Evolutionary conservation across 495 filamentous ascomycete species (phyloP), one percentile per base, ranked within the genome.

Genomic region (Aspergillus nidulans): DNA sequence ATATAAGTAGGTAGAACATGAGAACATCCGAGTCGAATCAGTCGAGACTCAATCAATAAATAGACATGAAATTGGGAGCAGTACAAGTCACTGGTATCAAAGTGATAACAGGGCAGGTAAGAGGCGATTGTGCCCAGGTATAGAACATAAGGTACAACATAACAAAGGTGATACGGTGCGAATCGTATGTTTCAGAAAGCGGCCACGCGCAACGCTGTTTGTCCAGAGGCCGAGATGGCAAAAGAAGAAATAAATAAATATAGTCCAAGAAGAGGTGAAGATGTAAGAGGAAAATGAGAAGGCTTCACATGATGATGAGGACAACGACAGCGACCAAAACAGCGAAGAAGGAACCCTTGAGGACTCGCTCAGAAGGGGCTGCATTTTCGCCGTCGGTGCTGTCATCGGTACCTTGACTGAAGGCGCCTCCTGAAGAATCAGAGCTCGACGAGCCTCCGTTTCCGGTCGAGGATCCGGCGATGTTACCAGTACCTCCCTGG

Each of bases 271-370:
- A 52, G 15, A 10, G 20, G 30, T 20, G 15, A 16, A 13, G 16
- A 32, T n/a, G 18, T 30, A 48, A 47, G 51, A 49, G 62, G 38
- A 57, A 60, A 49, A 62, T 60, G 51, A 39, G 30, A 28, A 39
- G 36, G 47, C 40, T 68, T 75, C 74, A 85, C 67, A 84, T 60
- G 52, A 77, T 74, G 47, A 84, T 67, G 59, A 81, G 65, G 53
- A 70, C 82, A 38, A 82, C 70, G 20, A 83, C 63, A 4, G 81
- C 81, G 36, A 83, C 75, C 42, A 84, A 54, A 32, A 79, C 79
- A 13, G 80, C 82, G 55, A 85, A 77, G 64, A 82, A 65, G 16
- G 81, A 82, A 32, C 80, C 76, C 38, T 70, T 63, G 54, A 82
- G 56, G 39, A 79, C 71, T 40, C 68, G 71, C 64, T 78, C 77